Percentiles rank a stretch among this genome's conserved stretches.
Conservation (phyloP, 2,329 filamentous ascomycete genomes). For the Coniosporium tulheliwenetii region DNA sequence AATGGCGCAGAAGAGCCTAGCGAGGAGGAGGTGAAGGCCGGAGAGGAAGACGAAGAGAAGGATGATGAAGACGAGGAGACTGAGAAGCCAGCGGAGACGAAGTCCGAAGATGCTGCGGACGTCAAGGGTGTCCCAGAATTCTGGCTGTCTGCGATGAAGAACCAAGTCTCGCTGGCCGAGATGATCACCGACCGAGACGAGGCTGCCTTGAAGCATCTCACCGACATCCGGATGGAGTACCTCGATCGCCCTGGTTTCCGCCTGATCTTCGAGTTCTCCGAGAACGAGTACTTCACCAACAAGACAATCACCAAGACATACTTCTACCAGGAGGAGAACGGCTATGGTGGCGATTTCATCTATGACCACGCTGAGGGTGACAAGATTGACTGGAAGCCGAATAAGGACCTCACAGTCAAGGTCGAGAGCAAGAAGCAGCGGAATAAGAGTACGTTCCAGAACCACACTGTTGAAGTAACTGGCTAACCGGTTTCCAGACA, state of each 20-base stretch:
- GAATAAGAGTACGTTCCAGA: slow-evolving; percentile 72
- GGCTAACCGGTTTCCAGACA: slow-evolving; percentile 44
- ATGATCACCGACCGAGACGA: slow-evolving; percentile 98
- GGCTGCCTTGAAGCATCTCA: slow-evolving; percentile 75
- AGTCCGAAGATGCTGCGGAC: slow-evolving; percentile 34
- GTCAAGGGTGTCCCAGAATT: slow-evolving; percentile 89
- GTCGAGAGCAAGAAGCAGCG: slow-evolving; percentile 99
- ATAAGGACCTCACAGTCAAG: slow-evolving; percentile 84
- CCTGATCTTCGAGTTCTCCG: slow-evolving; percentile 89
- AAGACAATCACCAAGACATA: slow-evolving; percentile 97
- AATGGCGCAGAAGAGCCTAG: slow-evolving; percentile 78
- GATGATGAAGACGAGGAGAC: slow-evolving; percentile 41
- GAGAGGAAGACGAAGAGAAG: slow-evolving; percentile 64
- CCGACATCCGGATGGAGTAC: slow-evolving; percentile 97
- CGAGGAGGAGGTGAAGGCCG: slow-evolving; percentile 71
- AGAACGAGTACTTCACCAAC: slow-evolving; percentile 96
- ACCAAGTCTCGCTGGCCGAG: slow-evolving; percentile 90
- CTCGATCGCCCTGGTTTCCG: slow-evolving; percentile 96
- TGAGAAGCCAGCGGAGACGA: slow-evolving; percentile 42
- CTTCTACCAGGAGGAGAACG: slow-evolving; percentile 97
- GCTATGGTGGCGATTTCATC: slow-evolving; percentile 97
- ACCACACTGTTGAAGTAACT: background rate
- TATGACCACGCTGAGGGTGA: slow-evolving; percentile 98
- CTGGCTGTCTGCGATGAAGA: slow-evolving; percentile 99
- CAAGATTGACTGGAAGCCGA: slow-evolving; percentile 92